These are phyloP conservation scores for Argentina anserina DNA, from an alignment of 306 rosid species.

Conservation along the genomic window DNA sequence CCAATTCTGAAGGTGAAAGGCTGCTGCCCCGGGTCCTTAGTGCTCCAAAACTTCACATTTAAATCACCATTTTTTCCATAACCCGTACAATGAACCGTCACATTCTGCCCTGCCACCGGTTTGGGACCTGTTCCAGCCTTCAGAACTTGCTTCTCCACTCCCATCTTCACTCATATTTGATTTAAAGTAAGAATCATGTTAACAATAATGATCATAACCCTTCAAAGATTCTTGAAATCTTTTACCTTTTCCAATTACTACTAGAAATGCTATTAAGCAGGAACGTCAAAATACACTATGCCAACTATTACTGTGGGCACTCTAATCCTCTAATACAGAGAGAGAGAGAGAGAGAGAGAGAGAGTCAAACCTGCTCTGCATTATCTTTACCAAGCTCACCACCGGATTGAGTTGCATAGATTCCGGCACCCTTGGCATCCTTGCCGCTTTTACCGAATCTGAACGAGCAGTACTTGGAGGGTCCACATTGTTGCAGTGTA, in stretches of 20 bases:
- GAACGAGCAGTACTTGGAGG: conserved; percentile 87
- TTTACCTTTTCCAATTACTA: background rate
- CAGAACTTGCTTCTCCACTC: conserved; percentile 72
- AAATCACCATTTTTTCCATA: conserved; percentile 75
- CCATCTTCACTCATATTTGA: conserved; percentile 34
- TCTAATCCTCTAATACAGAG: background rate
- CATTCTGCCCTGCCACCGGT: conserved; percentile 64
- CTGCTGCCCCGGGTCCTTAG: conserved; percentile 82
- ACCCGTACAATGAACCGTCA: conserved; percentile 96
- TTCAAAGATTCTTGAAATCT: background rate
- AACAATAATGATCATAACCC: background rate
- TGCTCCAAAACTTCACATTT: conserved; percentile 90
- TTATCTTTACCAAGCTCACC: conserved; percentile 83
- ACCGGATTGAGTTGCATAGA: conserved; percentile 85
- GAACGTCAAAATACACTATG: background rate
- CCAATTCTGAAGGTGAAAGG: conserved; percentile 81
- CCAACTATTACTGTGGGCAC: background rate
- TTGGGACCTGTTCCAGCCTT: conserved; percentile 80
- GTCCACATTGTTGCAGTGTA: too few relatives aligned
- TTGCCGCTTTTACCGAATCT: conserved; percentile 71
- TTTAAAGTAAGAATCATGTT: background rate
- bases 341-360: background rate
- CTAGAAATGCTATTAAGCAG: background rate
- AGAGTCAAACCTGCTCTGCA: conserved; percentile 68
- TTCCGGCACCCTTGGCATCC: conserved; percentile 91